phyloP scores from a whole-genome alignment of 192 early-diverging fungal species.

The Geranomyces variabilis region DNA sequence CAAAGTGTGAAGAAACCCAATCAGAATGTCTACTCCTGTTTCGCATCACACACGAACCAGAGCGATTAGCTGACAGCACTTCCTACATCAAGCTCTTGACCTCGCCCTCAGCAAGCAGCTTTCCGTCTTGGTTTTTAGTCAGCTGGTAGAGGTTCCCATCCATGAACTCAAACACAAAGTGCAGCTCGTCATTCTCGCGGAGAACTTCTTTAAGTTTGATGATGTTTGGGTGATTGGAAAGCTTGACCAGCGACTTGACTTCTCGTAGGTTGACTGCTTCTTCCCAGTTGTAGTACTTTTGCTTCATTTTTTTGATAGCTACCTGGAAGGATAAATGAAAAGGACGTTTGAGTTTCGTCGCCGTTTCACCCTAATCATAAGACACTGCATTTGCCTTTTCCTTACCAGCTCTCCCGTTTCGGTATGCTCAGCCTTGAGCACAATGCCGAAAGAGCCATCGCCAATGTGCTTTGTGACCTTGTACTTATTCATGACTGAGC shows the following conservation, averaged over 20 bases:
- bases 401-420: constrained; percentile 69
- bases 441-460: constrained; percentile 82
- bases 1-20: not conserved
- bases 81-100: constrained; percentile 82
- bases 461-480: constrained; percentile 72
- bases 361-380: no score
- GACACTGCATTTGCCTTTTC: no score
- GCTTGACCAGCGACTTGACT: constrained; percentile 74
- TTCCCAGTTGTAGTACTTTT: constrained; percentile 71
- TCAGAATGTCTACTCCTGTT: no score
- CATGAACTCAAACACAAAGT: constrained; percentile 95
- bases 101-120: constrained; percentile 61
- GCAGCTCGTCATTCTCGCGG: constrained; percentile 80
- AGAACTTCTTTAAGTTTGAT: constrained; percentile 84
- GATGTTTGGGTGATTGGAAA: constrained; percentile 84
- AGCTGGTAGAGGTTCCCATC: constrained; percentile 94
- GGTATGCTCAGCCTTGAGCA: constrained; percentile 68
- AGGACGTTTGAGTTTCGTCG: not conserved
- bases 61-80: no score
- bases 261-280: constrained; percentile 77
- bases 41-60: no score
- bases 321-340: no score
- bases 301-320: constrained; percentile 90
- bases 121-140: constrained; percentile 74
- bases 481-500: constrained; percentile 56